A percentile compares a stretch with the other conserved stretches of the same genome.
These are phyloP conservation scores for Solanum tacnaense DNA, from an alignment of 257 asterid species.

Conservation along the genomic window DNA sequence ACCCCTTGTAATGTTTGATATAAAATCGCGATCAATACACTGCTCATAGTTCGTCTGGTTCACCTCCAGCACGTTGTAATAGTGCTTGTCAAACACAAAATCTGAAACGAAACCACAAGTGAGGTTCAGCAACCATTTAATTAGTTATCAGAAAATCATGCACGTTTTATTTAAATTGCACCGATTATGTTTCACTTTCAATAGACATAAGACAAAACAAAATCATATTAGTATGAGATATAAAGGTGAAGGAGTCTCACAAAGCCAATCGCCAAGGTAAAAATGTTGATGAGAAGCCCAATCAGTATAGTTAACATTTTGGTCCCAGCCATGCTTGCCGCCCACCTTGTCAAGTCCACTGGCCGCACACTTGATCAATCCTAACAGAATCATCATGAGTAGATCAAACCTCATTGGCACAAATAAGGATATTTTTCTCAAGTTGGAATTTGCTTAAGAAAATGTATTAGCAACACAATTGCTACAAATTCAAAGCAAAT, in stretches of 20 bases:
- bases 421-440: neutral
- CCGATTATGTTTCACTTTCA: neutral
- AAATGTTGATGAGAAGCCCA: conserved; percentile 46
- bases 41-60: conserved; percentile 32
- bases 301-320: conserved; percentile 34
- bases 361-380: neutral
- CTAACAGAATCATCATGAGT: neutral
- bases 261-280: conserved; percentile 54
- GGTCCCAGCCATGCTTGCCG: conserved; percentile 32
- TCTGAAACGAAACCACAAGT: conserved; percentile 13
- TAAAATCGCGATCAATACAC: conserved; percentile 35
- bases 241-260: conserved; percentile 5
- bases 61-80: conserved; percentile 50
- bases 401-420: neutral
- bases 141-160: neutral
- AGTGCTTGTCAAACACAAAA: conserved; percentile 39
- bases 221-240: neutral
- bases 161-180: neutral
- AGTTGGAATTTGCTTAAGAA: neutral
- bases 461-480: neutral
- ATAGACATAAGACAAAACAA: neutral
- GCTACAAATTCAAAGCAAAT: neutral
- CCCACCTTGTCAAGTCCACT: conserved; percentile 28
- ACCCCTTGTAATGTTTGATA: conserved; percentile 40
- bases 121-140: neutral